A percentile compares a stretch with the other conserved stretches of the same genome.
Evolutionary conservation across 371 early-diverging fungal species (phyloP).

Genomic region (Sporodiniella umbellata): DNA sequence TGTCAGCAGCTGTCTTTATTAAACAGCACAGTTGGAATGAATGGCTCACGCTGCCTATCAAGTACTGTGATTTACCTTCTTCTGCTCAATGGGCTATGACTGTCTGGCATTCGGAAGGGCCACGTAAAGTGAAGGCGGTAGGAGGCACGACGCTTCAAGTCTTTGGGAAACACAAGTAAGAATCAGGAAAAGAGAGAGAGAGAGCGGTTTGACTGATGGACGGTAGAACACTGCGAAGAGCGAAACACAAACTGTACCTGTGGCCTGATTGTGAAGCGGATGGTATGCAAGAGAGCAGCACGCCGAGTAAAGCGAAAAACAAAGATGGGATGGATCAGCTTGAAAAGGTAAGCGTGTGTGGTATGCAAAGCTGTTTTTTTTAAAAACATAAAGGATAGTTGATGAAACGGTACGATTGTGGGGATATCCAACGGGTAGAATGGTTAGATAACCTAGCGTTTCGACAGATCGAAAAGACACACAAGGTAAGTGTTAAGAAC

Average conservation of each 20-base stretch:
- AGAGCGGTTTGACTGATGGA: no score
- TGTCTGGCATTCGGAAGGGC: conserved; percentile 79
- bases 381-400: conserved; percentile 43
- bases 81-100: conserved; percentile 72
- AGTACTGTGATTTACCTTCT: conserved; percentile 79
- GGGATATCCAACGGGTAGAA: conserved; percentile 78
- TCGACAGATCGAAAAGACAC: conserved; percentile 76
- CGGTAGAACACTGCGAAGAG: conserved; percentile 71
- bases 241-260: conserved; percentile 75
- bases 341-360: conserved; percentile 79
- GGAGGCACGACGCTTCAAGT: conserved; percentile 76
- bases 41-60: conserved; percentile 87
- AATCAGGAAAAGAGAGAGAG: no score
- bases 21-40: conserved; percentile 94
- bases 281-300: conserved; percentile 48
- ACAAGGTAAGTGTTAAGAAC: no score
- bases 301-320: conserved; percentile 56
- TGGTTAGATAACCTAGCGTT: conserved; percentile 92
- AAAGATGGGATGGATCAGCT: conserved; percentile 79
- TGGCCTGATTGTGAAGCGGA: conserved; percentile 72
- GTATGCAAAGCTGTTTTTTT: no score
- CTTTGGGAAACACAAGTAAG: conserved; percentile 78
- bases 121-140: conserved; percentile 67
- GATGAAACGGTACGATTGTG: conserved; percentile 79
- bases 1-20: no score